Base-by-base conservation (phyloP, 2,329 filamentous ascomycete species). In the Microdochium paspali region DNA sequence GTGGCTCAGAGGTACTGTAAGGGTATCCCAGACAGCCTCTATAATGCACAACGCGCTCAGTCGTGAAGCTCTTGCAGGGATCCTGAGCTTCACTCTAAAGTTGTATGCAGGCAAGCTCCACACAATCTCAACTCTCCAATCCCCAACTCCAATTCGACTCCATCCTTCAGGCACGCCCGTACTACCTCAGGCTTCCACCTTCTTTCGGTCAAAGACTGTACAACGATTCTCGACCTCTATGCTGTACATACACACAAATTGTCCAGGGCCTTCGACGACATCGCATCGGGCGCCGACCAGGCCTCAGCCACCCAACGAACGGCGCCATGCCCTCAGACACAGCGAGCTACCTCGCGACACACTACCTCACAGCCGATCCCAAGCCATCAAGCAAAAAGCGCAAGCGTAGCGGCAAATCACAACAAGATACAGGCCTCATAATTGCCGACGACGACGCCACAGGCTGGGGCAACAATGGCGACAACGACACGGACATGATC, bases 291-390 rank as follows among this genome's bases (percentile, higher is more conserved):
- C 21, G 10, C 42, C 18, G 6, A 10, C 21, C 15, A n/a, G 9
- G 21, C 42, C 24, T 7, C 21, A 24, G 7, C 21, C 10, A 45
- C 30, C 18, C 42, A 12, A 43, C 40, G 24, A 10, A 24, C 24
- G 18, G 18, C 24, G 42, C 18, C 24, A 80, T 80, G 77, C 67
- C 76, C 40, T 71, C 72, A 51, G 75, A 80, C 55, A 77, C 96
- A 54, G 84, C 89, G 49, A 82, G 83, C 60, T 98, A 97, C 61
- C 80, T 98, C 30, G 90, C 91, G 31, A 85, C 88, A 53, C 93
- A 90, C 65, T 98, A 98, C 64, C 82, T 98, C 45, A 70, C 76
- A 47, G 71, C 76, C 35, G 75, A 80, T 51, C 66, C 72, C 5
- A 79, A 78, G 52, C 73, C 77, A 18, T 35, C 35, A 20, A 58